Conservation (phyloP, 2,329 filamentous ascomycete genomes). For the Rhinocladiella mackenziei region DNA sequence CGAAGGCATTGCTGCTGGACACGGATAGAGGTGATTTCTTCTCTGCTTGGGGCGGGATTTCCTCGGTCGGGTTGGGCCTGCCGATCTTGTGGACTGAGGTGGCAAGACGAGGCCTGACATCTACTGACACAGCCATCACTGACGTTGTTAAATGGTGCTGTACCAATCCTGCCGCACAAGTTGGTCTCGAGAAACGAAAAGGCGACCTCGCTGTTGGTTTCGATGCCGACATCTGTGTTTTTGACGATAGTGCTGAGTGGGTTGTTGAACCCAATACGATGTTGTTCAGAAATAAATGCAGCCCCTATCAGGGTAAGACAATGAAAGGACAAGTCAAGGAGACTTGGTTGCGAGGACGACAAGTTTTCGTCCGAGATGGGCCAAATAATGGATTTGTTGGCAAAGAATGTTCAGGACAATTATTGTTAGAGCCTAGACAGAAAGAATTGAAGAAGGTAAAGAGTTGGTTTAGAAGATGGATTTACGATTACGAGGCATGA, state of each 20-base stretch:
- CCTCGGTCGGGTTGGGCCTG: slow-evolving; percentile 84
- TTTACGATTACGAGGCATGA: slow-evolving; percentile 17
- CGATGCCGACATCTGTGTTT: slow-evolving; percentile 88
- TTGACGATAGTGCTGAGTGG: slow-evolving; percentile 80
- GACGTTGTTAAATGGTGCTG: slow-evolving; percentile 85
- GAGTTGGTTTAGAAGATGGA: slow-evolving; percentile 27
- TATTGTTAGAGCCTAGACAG: slow-evolving; percentile 37
- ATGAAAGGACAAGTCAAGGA: slow-evolving; percentile 75
- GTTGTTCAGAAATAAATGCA: slow-evolving; percentile 92
- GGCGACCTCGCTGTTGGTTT: slow-evolving; percentile 76
- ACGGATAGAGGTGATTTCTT: slow-evolving; percentile 75
- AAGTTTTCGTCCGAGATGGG: slow-evolving; percentile 67
- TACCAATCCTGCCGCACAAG: slow-evolving; percentile 79
- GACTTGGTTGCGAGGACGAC: slow-evolving; percentile 77
- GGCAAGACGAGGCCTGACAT: slow-evolving; percentile 53
- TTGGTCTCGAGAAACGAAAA: slow-evolving; percentile 76
- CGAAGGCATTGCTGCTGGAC: slow-evolving; percentile 32
- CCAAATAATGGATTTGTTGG: slow-evolving; percentile 41
- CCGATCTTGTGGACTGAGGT: slow-evolving; percentile 84
- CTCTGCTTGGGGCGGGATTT: slow-evolving; percentile 93
- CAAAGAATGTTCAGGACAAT: slow-evolving; percentile 36
- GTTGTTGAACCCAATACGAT: slow-evolving; percentile 71
- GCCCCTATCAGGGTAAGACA: slow-evolving; percentile 77
- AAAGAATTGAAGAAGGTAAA: slow-evolving; percentile 25
- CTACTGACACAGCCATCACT: slow-evolving; percentile 53